Evolutionary conservation across 2,329 filamentous ascomycete species (phyloP), one percentile per base, ranked within the genome.

Genomic region (Paracorniculantispora psalliotae): DNA sequence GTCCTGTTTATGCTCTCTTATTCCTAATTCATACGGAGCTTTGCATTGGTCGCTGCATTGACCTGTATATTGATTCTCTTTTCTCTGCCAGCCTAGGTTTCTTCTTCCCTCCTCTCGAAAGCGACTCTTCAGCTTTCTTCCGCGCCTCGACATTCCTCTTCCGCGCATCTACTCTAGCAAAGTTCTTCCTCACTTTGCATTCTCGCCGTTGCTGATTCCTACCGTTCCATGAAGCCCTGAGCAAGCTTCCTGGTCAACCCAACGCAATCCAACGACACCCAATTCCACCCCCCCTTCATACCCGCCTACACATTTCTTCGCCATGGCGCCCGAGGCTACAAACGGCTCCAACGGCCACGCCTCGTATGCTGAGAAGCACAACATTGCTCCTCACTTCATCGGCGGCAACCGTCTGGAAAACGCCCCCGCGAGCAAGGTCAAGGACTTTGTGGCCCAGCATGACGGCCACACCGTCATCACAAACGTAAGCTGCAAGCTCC

Each of bases 391-490:
- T 76, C 94, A 99, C 81, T 99, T 97, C 78, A 96, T 97, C 74
- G 94, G 94, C 69, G 93, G 94, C 64, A 97, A 96, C 80, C 85
- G 87, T 72, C 78, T 99, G 64, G 86, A 86, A 64, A 89, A 89
- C 72, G 94, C 94, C 53, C 78, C 89, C 47, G 84, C 92, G 39
- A 89, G 92, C 73, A 89, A 87, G 70, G 91, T 99, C 63, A 97
- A 96, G 83, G 93, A 99, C 76, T 99, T 97, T 78, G 93, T 99
- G 50, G 85, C 90, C 55, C 81, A 83, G 61, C 83, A 96, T 75
- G 90, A 92, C 70, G 94, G 94, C 62, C 94, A 99, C 82, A 97
- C 94, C 21, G 93, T 97, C 74, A 99, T 99, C 72, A 96, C 91
- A 70, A 97, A 92, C 73, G 94, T 97, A 77, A 81, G 91, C 25